Evolutionary conservation across 768 basidiomycete species (phyloP).

Genomic region (Coprinellus micaceus): DNA sequence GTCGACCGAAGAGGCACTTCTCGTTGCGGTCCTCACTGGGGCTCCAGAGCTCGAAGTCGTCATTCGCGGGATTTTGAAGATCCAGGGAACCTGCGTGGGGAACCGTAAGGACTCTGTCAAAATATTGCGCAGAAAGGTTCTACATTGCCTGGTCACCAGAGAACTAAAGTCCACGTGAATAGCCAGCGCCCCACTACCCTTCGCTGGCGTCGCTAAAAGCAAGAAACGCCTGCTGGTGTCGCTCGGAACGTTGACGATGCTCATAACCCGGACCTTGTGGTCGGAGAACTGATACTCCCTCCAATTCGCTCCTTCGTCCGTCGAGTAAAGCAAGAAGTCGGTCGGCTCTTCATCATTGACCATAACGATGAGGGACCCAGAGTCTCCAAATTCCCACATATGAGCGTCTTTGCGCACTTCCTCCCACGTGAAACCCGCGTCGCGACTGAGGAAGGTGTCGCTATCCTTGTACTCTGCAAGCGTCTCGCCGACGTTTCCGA

Average conservation of each 20-base stretch:
- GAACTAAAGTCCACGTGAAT: constrained; percentile 88
- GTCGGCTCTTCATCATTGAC: constrained; percentile 94
- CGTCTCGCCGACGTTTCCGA: constrained; percentile 89
- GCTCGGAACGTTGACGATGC: constrained; percentile 82
- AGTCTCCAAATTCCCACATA: constrained; percentile 97
- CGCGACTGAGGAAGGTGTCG: constrained; percentile 94
- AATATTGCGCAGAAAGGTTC: constrained; percentile 22
- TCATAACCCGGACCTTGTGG: constrained; percentile 66
- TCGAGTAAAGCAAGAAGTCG: constrained; percentile 84
- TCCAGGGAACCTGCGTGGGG: constrained; percentile 63
- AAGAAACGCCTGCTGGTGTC: constrained; percentile 93
- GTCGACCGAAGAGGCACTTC: constrained; percentile 86
- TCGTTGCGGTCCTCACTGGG: constrained; percentile 88
- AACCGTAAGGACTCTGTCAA: not conserved
- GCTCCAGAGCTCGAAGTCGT: constrained; percentile 98
- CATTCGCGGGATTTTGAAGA: constrained; percentile 66
- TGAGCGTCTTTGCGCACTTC: constrained; percentile 98
- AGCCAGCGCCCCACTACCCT: constrained; percentile 37
- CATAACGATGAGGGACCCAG: constrained; percentile 89
- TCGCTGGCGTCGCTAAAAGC: constrained; percentile 61
- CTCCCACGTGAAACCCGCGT: constrained; percentile 97
- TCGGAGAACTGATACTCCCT: constrained; percentile 79
- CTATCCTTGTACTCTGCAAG: constrained; percentile 80
- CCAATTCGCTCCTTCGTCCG: constrained; percentile 87
- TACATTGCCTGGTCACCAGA: constrained; percentile 74